Percentiles rank a stretch among this genome's conserved stretches.
Evolutionary conservation across 1,139 yeast species (phyloP).

Genomic region (Candida sanyaensis): DNA sequence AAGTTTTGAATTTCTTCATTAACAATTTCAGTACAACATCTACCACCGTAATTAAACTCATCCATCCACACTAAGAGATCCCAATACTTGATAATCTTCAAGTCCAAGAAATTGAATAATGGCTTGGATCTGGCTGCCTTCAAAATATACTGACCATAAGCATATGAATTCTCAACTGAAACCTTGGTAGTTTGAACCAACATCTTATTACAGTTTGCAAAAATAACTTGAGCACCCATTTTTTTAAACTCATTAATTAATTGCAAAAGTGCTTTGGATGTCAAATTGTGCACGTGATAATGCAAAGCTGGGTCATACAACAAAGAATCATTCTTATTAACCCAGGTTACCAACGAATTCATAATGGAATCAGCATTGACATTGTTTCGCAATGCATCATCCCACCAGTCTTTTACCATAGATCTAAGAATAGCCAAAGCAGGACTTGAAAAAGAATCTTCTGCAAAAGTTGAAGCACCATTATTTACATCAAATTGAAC

Average conservation of each 20-base stretch:
- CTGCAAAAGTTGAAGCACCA: conserved; percentile 60
- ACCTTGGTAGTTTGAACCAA: conserved; percentile 74
- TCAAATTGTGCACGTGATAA: conserved; percentile 84
- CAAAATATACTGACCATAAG: conserved; percentile 86
- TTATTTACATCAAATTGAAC: conserved; percentile 41
- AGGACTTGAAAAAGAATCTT: conserved; percentile 77
- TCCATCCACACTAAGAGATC: conserved; percentile 95
- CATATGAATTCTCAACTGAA: conserved; percentile 85
- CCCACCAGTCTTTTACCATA: conserved; percentile 93
- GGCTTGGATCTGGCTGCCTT: conserved; percentile 82
- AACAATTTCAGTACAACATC: conserved; percentile 64
- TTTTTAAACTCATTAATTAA: conserved; percentile 77
- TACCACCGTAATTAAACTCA: conserved; percentile 82
- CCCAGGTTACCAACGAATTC: conserved; percentile 85
- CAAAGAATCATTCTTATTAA: conserved; percentile 69
- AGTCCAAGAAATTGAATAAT: conserved; percentile 77
- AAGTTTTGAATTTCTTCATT: conserved; percentile 58
- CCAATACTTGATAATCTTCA: conserved; percentile 81
- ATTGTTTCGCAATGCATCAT: conserved; percentile 72
- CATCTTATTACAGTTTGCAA: conserved; percentile 78
- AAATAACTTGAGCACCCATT: conserved; percentile 76
- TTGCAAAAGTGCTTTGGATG: conserved; percentile 82
- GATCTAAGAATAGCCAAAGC: conserved; percentile 71
- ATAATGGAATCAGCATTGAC: conserved; percentile 83
- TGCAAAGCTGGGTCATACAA: conserved; percentile 79